Evolutionary conservation across 1,284 basidiomycete species (phyloP), one percentile per base, ranked within the genome.

Genomic region (Heimioporus punctisporus): DNA sequence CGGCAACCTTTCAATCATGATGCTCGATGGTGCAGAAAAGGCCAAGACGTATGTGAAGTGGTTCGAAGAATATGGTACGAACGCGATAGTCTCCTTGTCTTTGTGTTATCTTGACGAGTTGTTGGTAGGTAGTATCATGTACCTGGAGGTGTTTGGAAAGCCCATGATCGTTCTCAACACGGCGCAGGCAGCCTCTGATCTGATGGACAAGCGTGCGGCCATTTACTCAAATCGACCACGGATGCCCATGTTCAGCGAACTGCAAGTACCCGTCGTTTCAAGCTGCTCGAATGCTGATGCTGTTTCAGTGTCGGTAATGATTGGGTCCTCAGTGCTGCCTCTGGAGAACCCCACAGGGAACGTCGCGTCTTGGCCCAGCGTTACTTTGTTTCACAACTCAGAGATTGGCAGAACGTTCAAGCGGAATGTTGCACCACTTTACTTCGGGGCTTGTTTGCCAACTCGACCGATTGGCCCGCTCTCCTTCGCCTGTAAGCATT

Each of bases 171-270:
- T 60, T 34, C 25, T 60, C 3, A 60, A 60, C 50, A 50, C 52
- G 6, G 55, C 46, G 12, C 52, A 55, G 14, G 50, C 55, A 4
- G 34, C 52, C 1, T 23, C 26, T 10, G 58, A 60, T 50, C 55
- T 60, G 27, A 54, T 60, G 55, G 59, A 57, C 42, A 60, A 60
- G 24, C 50, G 58, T 30, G 55, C 55, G 4, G 40, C 55, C 27
- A 57, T 57, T 9, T 60, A 60, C 23, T 60, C 59, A 7, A 4
- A 55, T 42, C 44, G 58, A 46, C 58, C 59, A 17, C 46, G 53
- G 26, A 50, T 54, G 50, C 25, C 39, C 44, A 60, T 60, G 59
- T 14, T 50, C 5, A n/a, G 23, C n/a, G 59, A 60, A 5, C 52
- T 60, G 55, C 57, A 31, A 46, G 58, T 21, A 14, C 24, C 23